phyloP scores from a whole-genome alignment of 2,329 filamentous ascomycete genomes.

The Escovopsis sp. region DNA sequence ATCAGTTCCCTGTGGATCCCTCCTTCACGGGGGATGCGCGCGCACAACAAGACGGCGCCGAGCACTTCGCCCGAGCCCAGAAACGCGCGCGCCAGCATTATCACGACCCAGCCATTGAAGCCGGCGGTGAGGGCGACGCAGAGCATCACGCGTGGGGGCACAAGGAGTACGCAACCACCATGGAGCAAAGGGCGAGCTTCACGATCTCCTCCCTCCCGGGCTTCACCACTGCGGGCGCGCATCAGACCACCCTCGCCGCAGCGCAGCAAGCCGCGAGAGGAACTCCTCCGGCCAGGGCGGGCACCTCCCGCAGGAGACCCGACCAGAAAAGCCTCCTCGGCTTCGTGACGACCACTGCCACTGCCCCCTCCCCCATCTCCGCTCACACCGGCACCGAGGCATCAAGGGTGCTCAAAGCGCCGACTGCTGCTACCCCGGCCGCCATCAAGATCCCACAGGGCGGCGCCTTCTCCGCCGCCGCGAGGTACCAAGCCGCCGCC shows the following conservation, averaged over 20 bases:
- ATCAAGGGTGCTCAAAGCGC: too few species aligned
- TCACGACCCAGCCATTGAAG: neutral
- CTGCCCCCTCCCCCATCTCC: slow-evolving; percentile 4
- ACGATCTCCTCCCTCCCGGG: slow-evolving; percentile 41
- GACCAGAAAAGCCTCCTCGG: slow-evolving; percentile 28
- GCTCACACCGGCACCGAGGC: too few species aligned
- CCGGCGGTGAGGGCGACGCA: slow-evolving; percentile 5
- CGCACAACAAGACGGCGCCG: slow-evolving; percentile 8
- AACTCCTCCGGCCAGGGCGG: slow-evolving; percentile 7
- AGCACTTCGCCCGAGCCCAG: slow-evolving; percentile 9
- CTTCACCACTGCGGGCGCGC: slow-evolving; percentile 46
- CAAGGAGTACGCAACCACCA: slow-evolving; percentile 41
- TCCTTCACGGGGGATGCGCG: slow-evolving; percentile 21
- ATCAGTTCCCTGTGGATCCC: slow-evolving; percentile 51
- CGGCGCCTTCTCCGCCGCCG: slow-evolving; percentile 8
- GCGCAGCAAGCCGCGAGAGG: slow-evolving; percentile 8
- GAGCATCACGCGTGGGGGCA: slow-evolving; percentile 22
- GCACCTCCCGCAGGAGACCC: slow-evolving; percentile 15
- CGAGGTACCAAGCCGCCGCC: slow-evolving; percentile 13
- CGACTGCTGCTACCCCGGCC: slow-evolving; percentile 2
- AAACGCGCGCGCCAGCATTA: slow-evolving; percentile 16
- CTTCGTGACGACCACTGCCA: slow-evolving; percentile 18
- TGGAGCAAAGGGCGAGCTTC: slow-evolving; percentile 42
- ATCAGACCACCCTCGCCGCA: slow-evolving; percentile 26
- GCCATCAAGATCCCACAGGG: slow-evolving; percentile 4